These are phyloP conservation scores for Persicaria maculosa DNA, from an alignment of 148 eudicot genomes.

Conservation along the genomic window DNA sequence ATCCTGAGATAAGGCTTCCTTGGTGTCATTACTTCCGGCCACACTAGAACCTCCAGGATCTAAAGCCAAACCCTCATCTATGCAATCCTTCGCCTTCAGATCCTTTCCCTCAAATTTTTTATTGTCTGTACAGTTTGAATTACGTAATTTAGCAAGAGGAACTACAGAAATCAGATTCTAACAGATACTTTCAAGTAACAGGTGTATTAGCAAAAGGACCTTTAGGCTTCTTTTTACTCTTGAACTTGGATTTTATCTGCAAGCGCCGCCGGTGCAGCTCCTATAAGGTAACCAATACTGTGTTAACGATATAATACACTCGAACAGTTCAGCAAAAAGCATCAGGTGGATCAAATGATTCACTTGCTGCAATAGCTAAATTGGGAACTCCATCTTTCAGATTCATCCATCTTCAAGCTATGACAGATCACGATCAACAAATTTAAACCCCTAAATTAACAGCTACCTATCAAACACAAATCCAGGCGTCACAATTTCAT, in stretches of 20 bases:
- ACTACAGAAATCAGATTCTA: neutral
- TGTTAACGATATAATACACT: neutral
- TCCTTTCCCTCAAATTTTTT: neutral
- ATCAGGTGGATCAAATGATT: neutral
- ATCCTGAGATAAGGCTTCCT: neutral
- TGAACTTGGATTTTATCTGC: conserved; percentile 11
- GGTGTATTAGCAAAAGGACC: neutral
- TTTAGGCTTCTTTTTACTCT: conserved; percentile 1
- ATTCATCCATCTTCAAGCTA: neutral
- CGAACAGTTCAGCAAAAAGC: neutral
- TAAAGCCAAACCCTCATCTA: conserved; percentile 1
- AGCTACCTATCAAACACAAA: neutral
- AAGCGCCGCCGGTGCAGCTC: conserved; percentile 12
- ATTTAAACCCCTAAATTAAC: neutral
- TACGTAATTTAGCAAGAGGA: neutral
- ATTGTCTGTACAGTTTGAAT: conserved; percentile 7
- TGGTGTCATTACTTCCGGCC: neutral
- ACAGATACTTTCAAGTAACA: neutral
- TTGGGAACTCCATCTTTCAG: neutral
- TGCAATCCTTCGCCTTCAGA: neutral
- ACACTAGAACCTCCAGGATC: neutral
- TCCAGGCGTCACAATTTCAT: neutral
- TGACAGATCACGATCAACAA: neutral
- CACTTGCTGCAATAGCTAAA: neutral
- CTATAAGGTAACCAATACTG: neutral